Evolutionary conservation across 495 filamentous ascomycete species (phyloP).

Genomic region (Aspergillus bertholletiae): DNA sequence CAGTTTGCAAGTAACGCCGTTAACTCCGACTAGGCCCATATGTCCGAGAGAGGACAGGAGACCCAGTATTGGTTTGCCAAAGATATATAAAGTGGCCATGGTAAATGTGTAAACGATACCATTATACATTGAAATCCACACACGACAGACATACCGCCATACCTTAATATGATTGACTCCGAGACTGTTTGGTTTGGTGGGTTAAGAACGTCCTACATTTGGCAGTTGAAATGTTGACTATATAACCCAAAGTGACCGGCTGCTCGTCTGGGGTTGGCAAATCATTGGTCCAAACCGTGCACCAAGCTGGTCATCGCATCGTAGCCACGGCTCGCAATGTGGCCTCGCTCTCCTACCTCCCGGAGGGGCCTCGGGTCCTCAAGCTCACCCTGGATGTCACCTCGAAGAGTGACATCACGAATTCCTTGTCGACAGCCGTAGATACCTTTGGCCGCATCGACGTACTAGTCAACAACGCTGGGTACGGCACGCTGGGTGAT

Average conservation of each 20-base stretch:
- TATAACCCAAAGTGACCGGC: slow-evolving; percentile 23
- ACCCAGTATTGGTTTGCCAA: no score
- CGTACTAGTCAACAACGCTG: slow-evolving; percentile 33
- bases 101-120: no score
- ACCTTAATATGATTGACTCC: no score
- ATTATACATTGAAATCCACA: no score
- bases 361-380: slow-evolving; percentile 31
- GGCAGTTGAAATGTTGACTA: no score
- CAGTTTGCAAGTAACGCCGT: no score
- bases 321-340: slow-evolving; percentile 46
- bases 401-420: slow-evolving; percentile 16
- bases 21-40: no score
- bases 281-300: slow-evolving; percentile 34
- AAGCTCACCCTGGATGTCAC: slow-evolving; percentile 43
- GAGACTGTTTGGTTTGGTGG: no score
- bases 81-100: no score
- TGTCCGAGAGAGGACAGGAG: no score
- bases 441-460: slow-evolving; percentile 21
- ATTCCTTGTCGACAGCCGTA: slow-evolving; percentile 25
- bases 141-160: no score
- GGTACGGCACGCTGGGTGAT: slow-evolving; percentile 37
- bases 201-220: no score
- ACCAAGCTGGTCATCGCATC: slow-evolving; percentile 37
- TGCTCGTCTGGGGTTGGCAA: slow-evolving; percentile 40
- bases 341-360: slow-evolving; percentile 33